Percentiles rank a stretch among this genome's conserved stretches.
phyloP scores from a whole-genome alignment of 371 early-diverging fungal genomes.

The Lichtheimia hyalospora region DNA sequence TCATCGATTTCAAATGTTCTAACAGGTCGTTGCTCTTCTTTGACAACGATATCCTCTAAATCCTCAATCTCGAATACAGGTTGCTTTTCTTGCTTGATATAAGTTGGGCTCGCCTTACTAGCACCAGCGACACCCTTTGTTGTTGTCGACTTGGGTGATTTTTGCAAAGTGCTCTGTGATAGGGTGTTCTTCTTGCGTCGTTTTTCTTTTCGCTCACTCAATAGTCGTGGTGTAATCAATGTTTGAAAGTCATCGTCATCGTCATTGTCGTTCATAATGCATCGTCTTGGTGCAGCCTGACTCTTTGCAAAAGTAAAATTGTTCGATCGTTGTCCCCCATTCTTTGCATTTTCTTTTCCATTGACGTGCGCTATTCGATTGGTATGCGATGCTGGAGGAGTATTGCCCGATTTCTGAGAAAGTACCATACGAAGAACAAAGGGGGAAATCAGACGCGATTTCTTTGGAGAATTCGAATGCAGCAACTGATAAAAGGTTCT shows the following conservation, averaged over 20 bases:
- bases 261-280: neutral
- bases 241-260: neutral
- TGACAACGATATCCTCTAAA: neutral
- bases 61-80: neutral
- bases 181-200: neutral
- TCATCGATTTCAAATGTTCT: no score
- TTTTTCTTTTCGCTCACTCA: neutral
- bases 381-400: neutral
- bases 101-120: no score
- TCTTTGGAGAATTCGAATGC: neutral
- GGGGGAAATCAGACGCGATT: neutral
- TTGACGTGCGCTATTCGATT: neutral
- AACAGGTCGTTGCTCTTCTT: no score
- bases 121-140: neutral
- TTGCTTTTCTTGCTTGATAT: neutral
- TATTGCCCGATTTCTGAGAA: neutral
- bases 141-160: neutral
- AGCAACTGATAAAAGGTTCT: neutral
- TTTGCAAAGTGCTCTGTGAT: no score
- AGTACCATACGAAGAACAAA: neutral
- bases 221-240: neutral
- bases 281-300: neutral
- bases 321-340: neutral
- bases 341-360: neutral
- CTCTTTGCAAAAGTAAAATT: neutral